Evolutionary conservation across 768 basidiomycete genomes (phyloP), one percentile per base, ranked within the genome.

Genomic region (Hemileccinum impolitum): DNA sequence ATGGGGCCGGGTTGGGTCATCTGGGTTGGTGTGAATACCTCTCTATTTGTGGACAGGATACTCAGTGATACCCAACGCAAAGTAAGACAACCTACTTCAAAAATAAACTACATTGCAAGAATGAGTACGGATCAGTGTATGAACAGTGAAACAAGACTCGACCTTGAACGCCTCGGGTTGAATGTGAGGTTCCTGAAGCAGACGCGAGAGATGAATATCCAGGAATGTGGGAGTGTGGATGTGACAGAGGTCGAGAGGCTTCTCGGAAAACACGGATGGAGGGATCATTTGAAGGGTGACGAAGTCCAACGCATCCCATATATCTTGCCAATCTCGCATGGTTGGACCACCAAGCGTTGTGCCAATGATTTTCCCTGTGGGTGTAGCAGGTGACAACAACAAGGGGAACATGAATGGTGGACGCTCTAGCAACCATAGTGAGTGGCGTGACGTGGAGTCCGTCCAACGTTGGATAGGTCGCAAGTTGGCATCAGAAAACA

Each of bases 21-120:
- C 89, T 21, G 97, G 92, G 58, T 86, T 82, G 0, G 96, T 95
- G 57, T 98, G 96, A 58, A 99, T 95, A 7, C 96, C 96, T 32
- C 96, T 82, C 84, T 94, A 65, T 67, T 14, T 59, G 56, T 45
- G 40, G 25, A 45, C 19, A 34, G 37, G 36, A 50, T 41, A 39
- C 39, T 59, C 14, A 55, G 47, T 39, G 12, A 7, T 17, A 32
- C 26, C 31, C 35, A 23, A 8, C 34, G 34, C 21, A 30, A 12
- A 35, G 18, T 8, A 19, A 21, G 23, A 23, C 50, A 56, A 48
- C 65, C 13, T 59, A 85, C 87, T 71, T 90, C 89, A 50, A 91
- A 92, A 18, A 90, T 85, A 55, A 80, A 69, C 86, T 89, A 53
- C 2, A 39, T 42, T 28, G 1, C 38, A 31, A 45, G 6, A 43